Evolutionary conservation across 2,329 filamentous ascomycete species (phyloP).

Genomic region (Claviceps maximensis): DNA sequence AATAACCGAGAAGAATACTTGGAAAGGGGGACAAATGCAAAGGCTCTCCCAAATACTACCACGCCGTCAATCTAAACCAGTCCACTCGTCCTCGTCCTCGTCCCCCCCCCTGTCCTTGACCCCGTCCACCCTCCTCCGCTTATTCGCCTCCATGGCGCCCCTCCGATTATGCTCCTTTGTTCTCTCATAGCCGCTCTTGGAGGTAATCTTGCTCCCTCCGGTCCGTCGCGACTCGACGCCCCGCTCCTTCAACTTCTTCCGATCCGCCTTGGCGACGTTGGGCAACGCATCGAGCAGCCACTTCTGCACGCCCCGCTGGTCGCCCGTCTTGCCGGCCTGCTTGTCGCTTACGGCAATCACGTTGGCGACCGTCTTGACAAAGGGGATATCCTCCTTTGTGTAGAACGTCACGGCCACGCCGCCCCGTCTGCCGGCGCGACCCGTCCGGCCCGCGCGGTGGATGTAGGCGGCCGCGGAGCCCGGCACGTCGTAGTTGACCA

Average conservation of each 20-base stretch:
- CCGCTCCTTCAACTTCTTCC: conserved; percentile 66
- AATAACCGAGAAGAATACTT: too few relatives aligned
- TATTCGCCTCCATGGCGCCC: conserved; percentile 50
- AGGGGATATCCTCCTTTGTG: conserved; percentile 86
- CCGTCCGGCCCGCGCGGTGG: conserved; percentile 84
- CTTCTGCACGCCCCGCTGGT: conserved; percentile 52
- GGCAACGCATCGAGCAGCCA: conserved; percentile 86
- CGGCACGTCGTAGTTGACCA: conserved; percentile 95
- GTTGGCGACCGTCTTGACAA: conserved; percentile 81
- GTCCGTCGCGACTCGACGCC: conserved; percentile 61
- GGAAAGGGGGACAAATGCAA: too few relatives aligned
- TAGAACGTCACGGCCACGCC: conserved; percentile 90
- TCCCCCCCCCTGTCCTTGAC: not conserved
- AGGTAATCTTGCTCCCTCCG: conserved; percentile 56
- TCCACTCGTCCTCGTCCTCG: conserved; percentile 28
- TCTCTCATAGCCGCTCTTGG: conserved; percentile 65
- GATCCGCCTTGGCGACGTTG: conserved; percentile 68
- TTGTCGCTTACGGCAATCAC: conserved; percentile 77
- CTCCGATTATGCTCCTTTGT: conserved; percentile 52
- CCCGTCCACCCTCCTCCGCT: conserved; percentile 33
- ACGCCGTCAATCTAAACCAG: conserved; percentile 28
- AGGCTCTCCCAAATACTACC: too few relatives aligned
- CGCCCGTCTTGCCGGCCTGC: conserved; percentile 42
- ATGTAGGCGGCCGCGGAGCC: conserved; percentile 84
- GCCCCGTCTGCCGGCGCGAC: conserved; percentile 72